Evolutionary conservation across 352 stramenopile genomes (phyloP).

Genomic region (Phytophthora multivora): DNA sequence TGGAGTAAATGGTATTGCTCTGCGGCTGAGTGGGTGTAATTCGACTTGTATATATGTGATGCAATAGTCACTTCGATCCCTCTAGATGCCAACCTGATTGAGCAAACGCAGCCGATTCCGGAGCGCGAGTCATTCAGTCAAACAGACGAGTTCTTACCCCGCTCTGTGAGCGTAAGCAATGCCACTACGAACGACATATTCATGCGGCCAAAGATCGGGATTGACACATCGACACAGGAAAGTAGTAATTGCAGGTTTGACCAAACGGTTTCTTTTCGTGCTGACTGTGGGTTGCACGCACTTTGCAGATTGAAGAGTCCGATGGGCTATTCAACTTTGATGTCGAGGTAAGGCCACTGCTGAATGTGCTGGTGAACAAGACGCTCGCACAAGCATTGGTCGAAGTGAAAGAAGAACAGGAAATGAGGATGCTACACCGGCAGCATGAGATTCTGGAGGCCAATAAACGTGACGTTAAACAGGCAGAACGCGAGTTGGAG

Average conservation of each 20-base stretch:
- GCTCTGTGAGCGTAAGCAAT: slow-evolving; percentile 38
- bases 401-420: slow-evolving; percentile 80
- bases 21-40: background rate
- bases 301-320: slow-evolving; percentile 64
- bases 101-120: slow-evolving; percentile 40
- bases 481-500: slow-evolving; percentile 55
- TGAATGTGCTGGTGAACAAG: slow-evolving; percentile 83
- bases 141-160: slow-evolving; percentile 68
- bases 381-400: slow-evolving; percentile 77
- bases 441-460: slow-evolving; percentile 47
- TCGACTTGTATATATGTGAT: background rate
- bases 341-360: slow-evolving; percentile 69
- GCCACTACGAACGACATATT: slow-evolving; percentile 53
- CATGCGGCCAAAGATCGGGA: slow-evolving; percentile 68
- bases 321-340: slow-evolving; percentile 87
- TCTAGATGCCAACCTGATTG: slow-evolving; percentile 68
- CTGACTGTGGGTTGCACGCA: background rate
- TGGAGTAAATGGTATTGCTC: background rate
- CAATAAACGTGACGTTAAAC: slow-evolving; percentile 47
- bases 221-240: slow-evolving; percentile 77
- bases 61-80: slow-evolving; percentile 56
- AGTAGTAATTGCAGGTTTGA: background rate
- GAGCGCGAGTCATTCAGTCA: slow-evolving; percentile 64
- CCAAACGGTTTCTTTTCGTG: background rate
- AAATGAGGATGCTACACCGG: slow-evolving; percentile 54